Percentiles rank a stretch among this genome's conserved stretches.
These are phyloP conservation scores for Calonectria leucothoes DNA, from an alignment of 2,329 filamentous ascomycete species.

Conservation along the genomic window DNA sequence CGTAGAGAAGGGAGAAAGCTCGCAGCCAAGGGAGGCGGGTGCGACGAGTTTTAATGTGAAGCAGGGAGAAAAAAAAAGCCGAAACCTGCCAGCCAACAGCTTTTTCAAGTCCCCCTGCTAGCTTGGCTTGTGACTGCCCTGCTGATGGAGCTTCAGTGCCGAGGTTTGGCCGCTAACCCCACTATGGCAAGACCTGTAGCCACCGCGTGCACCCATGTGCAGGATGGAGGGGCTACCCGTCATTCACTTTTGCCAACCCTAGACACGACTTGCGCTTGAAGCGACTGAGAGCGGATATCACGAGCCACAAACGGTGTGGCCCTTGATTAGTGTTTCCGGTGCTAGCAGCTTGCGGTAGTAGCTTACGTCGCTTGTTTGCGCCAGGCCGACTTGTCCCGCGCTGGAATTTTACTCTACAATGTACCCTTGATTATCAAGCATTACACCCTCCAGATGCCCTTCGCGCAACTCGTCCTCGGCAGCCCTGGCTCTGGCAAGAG, in stretches of 20 bases:
- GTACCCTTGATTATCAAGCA: slow-evolving; percentile 36
- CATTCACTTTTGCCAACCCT: slow-evolving; percentile 16
- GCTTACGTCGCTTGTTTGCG: slow-evolving; percentile 23
- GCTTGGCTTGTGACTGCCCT: slow-evolving; percentile 42
- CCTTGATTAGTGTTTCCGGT: neutral
- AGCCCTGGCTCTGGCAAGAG: slow-evolving; percentile 96
- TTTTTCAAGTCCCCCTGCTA: slow-evolving; percentile 32
- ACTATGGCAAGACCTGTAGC: slow-evolving; percentile 20
- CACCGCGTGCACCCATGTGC: slow-evolving; percentile 36
- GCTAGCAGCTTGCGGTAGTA: slow-evolving; percentile 20
- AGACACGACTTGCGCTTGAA: slow-evolving; percentile 15
- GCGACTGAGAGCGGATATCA: slow-evolving; percentile 16
- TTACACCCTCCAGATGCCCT: slow-evolving; percentile 61
- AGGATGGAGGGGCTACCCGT: slow-evolving; percentile 37
- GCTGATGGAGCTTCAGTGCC: slow-evolving; percentile 37
- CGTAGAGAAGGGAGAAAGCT: slow-evolving; percentile 26
- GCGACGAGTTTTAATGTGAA: slow-evolving; percentile 36
- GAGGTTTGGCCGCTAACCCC: slow-evolving; percentile 41
- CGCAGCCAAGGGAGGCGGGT: slow-evolving; percentile 17
- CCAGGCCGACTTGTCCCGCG: neutral
- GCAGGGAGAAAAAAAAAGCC: slow-evolving; percentile 32
- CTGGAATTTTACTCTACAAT: slow-evolving; percentile 29
- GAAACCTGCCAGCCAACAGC: slow-evolving; percentile 24
- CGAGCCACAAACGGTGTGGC: neutral
- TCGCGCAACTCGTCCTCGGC: slow-evolving; percentile 87